Conservation (phyloP, 768 basidiomycete genomes). For the Cystofilobasidium macerans region DNA sequence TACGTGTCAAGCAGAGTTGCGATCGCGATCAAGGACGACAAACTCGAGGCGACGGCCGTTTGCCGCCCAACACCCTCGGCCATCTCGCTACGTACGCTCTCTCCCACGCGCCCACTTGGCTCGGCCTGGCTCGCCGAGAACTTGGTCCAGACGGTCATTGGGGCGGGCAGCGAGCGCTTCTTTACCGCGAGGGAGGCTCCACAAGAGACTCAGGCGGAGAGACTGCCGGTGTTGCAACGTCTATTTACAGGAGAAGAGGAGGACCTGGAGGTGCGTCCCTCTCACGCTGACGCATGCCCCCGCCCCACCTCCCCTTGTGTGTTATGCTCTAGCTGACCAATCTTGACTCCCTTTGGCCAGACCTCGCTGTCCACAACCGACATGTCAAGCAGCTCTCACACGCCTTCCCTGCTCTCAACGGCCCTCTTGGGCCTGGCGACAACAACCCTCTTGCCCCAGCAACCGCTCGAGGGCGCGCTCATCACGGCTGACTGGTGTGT, state of each 20-base stretch:
- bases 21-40: no score
- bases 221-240: not conserved
- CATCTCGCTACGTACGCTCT: constrained; percentile 13
- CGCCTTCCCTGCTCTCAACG: no score
- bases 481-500: not conserved
- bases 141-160: not conserved
- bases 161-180: not conserved
- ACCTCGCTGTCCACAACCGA: no score
- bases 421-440: no score
- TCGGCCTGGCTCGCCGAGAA: not conserved
- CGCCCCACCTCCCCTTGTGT: no score
- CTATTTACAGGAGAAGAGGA: not conserved
- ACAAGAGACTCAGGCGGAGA: constrained; percentile 1
- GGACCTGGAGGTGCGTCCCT: not conserved
- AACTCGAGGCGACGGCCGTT: no score
- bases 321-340: no score
- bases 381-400: no score
- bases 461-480: constrained; percentile 4
- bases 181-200: constrained; percentile 1
- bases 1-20: no score
- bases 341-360: not conserved
- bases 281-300: no score
- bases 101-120: not conserved
- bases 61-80: constrained; percentile 3
- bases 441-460: constrained; percentile 1